Base-by-base conservation (phyloP, 257 asterid genomes). In the Solanum ossicruentum region DNA sequence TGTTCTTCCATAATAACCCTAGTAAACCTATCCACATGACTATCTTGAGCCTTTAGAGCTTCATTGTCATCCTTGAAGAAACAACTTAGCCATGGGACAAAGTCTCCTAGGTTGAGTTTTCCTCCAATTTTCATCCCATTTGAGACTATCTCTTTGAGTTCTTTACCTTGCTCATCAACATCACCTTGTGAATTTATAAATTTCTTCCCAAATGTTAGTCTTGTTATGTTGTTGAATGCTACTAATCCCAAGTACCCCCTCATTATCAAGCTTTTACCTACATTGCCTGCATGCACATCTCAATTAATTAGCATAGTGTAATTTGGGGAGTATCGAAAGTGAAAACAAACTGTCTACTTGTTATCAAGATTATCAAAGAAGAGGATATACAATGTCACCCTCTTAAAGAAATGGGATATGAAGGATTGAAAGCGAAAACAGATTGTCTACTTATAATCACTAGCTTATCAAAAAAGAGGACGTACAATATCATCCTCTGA, bases 211-310 rank as follows among this genome's bases (percentile, higher is more conserved):
- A 84, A 84, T 47, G 84, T 78, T 54, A 84, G 67, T 65, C 84
- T 84, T 77, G 86, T 84, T 84, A 84, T 84, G 16, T 84, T 84
- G 86, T 84, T 84, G 84, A 84, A 84, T 73, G 79, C 55, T 78
- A 75, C 84, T 57, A 83, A 57, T 58, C 77, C 86, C 39, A 84
- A 84, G 83, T 84, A 75, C 26, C 81, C 47, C 84, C 80, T 72
- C 78, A 84, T 77, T 47, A 60, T 15, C 45, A 84, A 26, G 51
- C 52, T 84, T 61, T 58, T 77, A 52, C 66, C 84, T n/a, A n/a
- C 49, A 52, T 84, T 84, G 1, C 80, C 84, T 84, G 60, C 77
- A 15, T 3, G 17, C 16, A 7, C 26, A 57, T 20, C 2, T 58
- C n/a, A 13, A 13, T 28, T 10, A 32, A 9, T 65, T 28, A 65